Conservation (phyloP, 2,329 filamentous ascomycete genomes). For the Thyridium curvatum region DNA sequence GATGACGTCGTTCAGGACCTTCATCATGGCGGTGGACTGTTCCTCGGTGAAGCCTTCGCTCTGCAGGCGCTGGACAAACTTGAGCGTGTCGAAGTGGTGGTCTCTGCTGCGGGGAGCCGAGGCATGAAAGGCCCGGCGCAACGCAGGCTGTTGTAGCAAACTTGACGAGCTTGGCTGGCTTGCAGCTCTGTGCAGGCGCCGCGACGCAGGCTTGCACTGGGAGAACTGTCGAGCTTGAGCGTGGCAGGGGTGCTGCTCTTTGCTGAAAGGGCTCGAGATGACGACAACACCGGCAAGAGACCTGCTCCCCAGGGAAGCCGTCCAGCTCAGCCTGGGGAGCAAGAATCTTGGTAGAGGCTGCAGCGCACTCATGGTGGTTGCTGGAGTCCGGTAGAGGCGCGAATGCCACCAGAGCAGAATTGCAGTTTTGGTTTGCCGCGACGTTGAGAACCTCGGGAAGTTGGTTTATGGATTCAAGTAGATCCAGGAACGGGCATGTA, state of each 20-base stretch:
- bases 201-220: constrained; percentile 1
- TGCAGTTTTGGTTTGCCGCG: background rate
- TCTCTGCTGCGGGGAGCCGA: constrained; percentile 59
- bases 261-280: background rate
- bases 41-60: constrained; percentile 92
- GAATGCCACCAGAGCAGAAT: background rate
- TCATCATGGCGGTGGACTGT: constrained; percentile 98
- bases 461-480: too few species aligned
- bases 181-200: constrained; percentile 7
- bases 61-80: constrained; percentile 87
- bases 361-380: constrained; percentile 22
- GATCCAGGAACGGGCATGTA: too few species aligned
- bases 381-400: background rate
- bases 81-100: constrained; percentile 97
- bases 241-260: background rate
- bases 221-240: too few species aligned
- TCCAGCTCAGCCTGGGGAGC: constrained; percentile 51
- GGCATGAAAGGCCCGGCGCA: constrained; percentile 58
- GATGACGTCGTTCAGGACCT: constrained; percentile 91
- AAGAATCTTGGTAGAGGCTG: constrained; percentile 46
- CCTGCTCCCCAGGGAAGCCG: constrained; percentile 14
- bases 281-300: too few species aligned
- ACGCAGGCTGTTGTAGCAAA: constrained; percentile 16
- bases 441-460: too few species aligned
- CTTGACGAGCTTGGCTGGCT: too few species aligned